phyloP scores from a whole-genome alignment of 306 rosid genomes.

The Prunus dulcis region DNA sequence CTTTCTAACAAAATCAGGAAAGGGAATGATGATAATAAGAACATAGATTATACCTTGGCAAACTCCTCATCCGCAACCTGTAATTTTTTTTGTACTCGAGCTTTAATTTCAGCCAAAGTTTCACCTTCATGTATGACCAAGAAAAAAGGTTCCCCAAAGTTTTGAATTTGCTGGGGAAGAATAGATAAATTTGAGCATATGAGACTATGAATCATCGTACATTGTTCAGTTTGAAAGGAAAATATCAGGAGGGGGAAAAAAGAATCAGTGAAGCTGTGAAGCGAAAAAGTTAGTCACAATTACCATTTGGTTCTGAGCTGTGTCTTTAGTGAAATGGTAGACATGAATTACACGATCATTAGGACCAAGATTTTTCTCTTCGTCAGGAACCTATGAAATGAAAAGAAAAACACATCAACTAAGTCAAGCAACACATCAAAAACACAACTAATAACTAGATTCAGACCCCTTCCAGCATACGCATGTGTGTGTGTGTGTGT shows the following conservation, averaged over 20 bases:
- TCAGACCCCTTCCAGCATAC: neutral
- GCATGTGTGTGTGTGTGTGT: neutral
- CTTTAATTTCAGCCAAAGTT: conserved; percentile 65
- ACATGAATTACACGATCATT: conserved; percentile 79
- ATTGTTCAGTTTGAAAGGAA: neutral
- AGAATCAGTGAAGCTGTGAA: neutral
- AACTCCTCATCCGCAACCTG: conserved; percentile 88
- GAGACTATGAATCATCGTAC: neutral
- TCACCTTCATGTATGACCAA: conserved; percentile 87
- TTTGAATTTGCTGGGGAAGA: conserved; percentile 71
- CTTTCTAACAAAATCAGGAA: conserved; percentile 17
- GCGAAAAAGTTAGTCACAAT: conserved; percentile 18
- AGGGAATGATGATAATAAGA: neutral
- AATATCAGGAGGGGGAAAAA: neutral
- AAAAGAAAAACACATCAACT: conserved; percentile 6
- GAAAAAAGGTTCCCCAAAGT: conserved; percentile 91
- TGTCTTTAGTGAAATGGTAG: conserved; percentile 83
- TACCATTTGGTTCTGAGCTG: conserved; percentile 79
- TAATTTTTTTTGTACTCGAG: conserved; percentile 68
- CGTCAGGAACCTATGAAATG: conserved; percentile 65
- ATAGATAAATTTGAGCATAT: conserved; percentile 14
- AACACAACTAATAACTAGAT: neutral
- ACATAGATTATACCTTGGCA: conserved; percentile 51
- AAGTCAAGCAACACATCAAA: neutral
- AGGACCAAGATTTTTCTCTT: conserved; percentile 76